phyloP scores from a whole-genome alignment of 1,284 basidiomycete genomes.

The Meira miltonrushii region DNA sequence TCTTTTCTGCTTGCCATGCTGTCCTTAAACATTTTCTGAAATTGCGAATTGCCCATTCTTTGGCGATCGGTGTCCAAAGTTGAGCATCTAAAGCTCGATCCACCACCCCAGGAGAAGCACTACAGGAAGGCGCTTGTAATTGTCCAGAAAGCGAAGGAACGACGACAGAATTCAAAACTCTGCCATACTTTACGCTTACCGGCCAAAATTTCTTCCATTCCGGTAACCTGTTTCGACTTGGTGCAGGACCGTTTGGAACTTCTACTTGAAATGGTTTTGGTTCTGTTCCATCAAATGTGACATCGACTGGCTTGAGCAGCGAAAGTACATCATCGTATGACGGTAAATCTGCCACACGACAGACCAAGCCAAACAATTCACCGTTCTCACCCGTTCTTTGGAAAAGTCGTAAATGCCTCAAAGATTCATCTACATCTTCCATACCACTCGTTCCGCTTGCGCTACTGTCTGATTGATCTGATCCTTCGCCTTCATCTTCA shows the following conservation, averaged over 20 bases:
- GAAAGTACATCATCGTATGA: conserved; percentile 13
- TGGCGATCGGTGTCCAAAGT: conserved; percentile 15
- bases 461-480: neutral
- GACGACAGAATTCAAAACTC: neutral
- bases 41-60: conserved; percentile 9
- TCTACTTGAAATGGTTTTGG: conserved; percentile 47
- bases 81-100: conserved; percentile 28
- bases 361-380: conserved; percentile 18
- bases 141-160: too few species aligned
- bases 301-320: conserved; percentile 13
- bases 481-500: neutral
- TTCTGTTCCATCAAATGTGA: conserved; percentile 6
- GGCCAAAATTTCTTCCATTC: conserved; percentile 53
- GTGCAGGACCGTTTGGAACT: conserved; percentile 69
- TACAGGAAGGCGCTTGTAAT: neutral
- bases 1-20: conserved; percentile 18
- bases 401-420: conserved; percentile 9
- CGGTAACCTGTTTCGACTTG: conserved; percentile 64
- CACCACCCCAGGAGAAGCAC: conserved; percentile 18
- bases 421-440: conserved; percentile 4
- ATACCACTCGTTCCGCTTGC: neutral
- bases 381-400: neutral
- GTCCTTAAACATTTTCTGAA: conserved; percentile 22
- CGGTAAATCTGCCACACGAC: conserved; percentile 18
- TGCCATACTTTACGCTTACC: conserved; percentile 24